Evolutionary conservation across 441 rosid species (phyloP), one percentile per base, ranked within the genome.

Genomic region (Iberis amara): DNA sequence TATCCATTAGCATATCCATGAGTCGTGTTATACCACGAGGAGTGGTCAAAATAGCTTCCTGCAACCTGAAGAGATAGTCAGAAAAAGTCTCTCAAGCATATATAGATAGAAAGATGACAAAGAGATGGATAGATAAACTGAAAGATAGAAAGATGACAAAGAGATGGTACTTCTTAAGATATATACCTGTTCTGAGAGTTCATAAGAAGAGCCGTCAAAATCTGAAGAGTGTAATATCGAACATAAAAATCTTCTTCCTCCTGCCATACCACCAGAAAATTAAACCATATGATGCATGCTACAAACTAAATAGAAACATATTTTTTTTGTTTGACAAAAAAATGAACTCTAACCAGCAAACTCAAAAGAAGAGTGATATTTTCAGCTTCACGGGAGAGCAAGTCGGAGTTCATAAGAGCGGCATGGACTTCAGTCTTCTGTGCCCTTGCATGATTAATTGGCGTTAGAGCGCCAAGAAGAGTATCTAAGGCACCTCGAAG

Each of bases 1-100:
- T 91, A 71, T 88, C 98, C 95, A 88, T 84, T 61, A 92, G 89
- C 98, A 92, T 88, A 70, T 92, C 98, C 98, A 92, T 89, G 37
- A 92, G 89, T 55, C 89, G 78, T 49, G 98, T 92, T 73, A 92
- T 86, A 52, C 98, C 98, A 37, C 94, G 98, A 56, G 98, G 98
- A 72, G 84, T 86, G 48, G 85, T 81, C 69, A 92, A 74, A 79
- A 92, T 92, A 67, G 96, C 96, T 78, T 92, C 98, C 88, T 92
- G 96, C 70, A 92, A 83, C 80, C 98, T 92, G 85, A 79, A 78
- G 33, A 73, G 66, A 70, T 58, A 75, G 74, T 75, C 75, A 71
- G 72, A 7, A 69, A 56, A 49, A 61, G 55, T 37, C 39, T 76
- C 45, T 64, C 47, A 18, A 75, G 60, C 64, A 73, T 33, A 72